phyloP scores from a whole-genome alignment of 75 land plant genomes.

The Adiantum capillusveneris region DNA sequence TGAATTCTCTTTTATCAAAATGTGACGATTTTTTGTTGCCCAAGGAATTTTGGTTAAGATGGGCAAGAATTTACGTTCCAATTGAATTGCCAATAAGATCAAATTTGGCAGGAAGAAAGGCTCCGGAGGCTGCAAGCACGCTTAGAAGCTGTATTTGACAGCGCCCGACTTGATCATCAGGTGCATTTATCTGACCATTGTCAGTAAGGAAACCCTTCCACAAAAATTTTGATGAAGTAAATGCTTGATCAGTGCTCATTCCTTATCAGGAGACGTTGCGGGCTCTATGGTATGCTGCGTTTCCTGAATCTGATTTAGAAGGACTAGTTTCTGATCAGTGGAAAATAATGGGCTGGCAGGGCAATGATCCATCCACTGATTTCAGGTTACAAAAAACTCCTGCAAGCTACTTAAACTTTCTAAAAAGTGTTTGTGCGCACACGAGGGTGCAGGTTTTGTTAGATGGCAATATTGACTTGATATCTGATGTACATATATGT shows the following conservation, averaged over 20 bases:
- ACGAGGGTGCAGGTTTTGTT: no score
- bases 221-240: neutral
- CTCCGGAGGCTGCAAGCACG: conserved; percentile 52
- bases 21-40: no score
- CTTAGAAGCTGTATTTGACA: conserved; percentile 78
- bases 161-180: conserved; percentile 67
- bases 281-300: conserved; percentile 67
- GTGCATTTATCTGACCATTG: conserved; percentile 4
- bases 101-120: conserved; percentile 58
- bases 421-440: no score
- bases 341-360: conserved; percentile 98
- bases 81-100: no score
- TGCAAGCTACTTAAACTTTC: no score
- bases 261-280: conserved; percentile 55
- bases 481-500: no score
- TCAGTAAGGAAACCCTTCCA: neutral
- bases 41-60: no score
- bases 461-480: no score
- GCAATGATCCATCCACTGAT: conserved; percentile 84
- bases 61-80: no score
- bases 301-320: conserved; percentile 53
- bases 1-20: no score
- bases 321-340: conserved; percentile 71
- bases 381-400: conserved; percentile 42
- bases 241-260: neutral